phyloP scores from a whole-genome alignment of 179 eudicot species.

The Dionaea muscipula region DNA sequence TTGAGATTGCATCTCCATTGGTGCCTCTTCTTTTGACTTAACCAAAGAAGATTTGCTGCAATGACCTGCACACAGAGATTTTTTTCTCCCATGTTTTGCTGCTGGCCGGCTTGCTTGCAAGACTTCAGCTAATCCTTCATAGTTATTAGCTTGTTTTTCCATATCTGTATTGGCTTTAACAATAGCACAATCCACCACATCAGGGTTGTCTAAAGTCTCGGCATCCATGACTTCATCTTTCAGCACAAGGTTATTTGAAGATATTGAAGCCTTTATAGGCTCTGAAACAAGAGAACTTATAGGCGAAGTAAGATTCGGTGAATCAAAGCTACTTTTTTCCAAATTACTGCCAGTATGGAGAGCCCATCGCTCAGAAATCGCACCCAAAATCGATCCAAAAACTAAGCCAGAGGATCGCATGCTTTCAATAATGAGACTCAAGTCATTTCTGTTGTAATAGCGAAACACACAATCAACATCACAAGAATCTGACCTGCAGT shows the following conservation, averaged over 20 bases:
- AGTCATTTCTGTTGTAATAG: slow-evolving; percentile 62
- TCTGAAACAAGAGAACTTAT: neutral
- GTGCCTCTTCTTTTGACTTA: slow-evolving; percentile 17
- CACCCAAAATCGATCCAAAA: slow-evolving; percentile 32
- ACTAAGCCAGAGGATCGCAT: slow-evolving; percentile 33
- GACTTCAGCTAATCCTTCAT: slow-evolving; percentile 59
- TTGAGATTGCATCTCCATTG: slow-evolving; percentile 19
- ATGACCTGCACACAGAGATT: slow-evolving; percentile 20
- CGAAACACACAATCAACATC: slow-evolving; percentile 37
- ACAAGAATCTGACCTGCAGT: slow-evolving; percentile 60
- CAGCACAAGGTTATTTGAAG: slow-evolving; percentile 17
- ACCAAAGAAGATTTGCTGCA: slow-evolving; percentile 9
- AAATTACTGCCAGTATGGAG: slow-evolving; percentile 20
- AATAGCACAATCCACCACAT: slow-evolving; percentile 11
- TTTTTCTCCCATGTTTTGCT: slow-evolving; percentile 23
- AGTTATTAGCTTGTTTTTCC: slow-evolving; percentile 30
- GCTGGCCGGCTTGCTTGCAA: slow-evolving; percentile 31
- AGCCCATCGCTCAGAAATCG: slow-evolving; percentile 45
- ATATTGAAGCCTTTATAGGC: slow-evolving; percentile 7
- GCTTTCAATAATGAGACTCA: slow-evolving; percentile 39
- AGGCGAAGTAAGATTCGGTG: slow-evolving; percentile 12
- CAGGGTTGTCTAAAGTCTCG: neutral
- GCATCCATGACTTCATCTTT: slow-evolving; percentile 18
- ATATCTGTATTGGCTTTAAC: slow-evolving; percentile 15
- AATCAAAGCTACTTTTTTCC: slow-evolving; percentile 20